Percentiles rank a stretch among this genome's conserved stretches.
These are phyloP conservation scores for Polygonum maritimum DNA, from an alignment of 148 eudicot genomes.

Conservation along the genomic window DNA sequence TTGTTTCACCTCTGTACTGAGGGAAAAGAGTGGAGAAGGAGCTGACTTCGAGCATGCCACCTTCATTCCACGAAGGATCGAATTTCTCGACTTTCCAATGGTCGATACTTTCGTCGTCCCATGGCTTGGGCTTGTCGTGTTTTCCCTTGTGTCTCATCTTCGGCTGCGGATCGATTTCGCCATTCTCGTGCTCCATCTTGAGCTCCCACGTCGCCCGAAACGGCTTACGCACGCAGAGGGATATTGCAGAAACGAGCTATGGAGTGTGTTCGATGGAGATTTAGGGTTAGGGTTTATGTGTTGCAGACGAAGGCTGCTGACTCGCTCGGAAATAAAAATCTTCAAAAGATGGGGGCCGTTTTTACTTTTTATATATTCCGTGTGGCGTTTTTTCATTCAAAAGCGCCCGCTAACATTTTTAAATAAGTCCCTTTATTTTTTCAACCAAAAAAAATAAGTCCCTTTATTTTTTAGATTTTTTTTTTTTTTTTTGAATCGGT, in stretches of 20 bases:
- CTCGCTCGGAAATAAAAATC: background rate
- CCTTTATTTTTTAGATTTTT: too few relatives aligned
- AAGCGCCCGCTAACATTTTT: too few relatives aligned
- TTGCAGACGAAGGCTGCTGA: background rate
- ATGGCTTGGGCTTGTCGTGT: constrained; percentile 86
- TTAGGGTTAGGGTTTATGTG: background rate
- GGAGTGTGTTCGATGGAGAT: background rate
- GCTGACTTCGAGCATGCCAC: constrained; percentile 70
- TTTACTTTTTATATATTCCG: too few relatives aligned
- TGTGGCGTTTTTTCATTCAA: too few relatives aligned
- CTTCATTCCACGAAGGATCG: constrained; percentile 67
- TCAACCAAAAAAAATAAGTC: too few relatives aligned
- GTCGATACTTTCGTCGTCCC: constrained; percentile 70
- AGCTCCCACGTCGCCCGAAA: background rate
- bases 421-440: too few relatives aligned
- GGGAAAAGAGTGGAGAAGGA: constrained; percentile 89
- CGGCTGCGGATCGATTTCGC: constrained; percentile 8
- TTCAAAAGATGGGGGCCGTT: background rate
- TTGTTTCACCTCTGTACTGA: constrained; percentile 56
- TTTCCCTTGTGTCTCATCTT: constrained; percentile 67
- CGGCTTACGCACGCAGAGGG: too few relatives aligned
- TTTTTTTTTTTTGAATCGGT: too few relatives aligned
- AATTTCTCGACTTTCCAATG: constrained; percentile 88
- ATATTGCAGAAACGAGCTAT: background rate
- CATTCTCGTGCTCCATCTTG: background rate